phyloP scores from a whole-genome alignment of 2,329 filamentous ascomycete species.

The Trichoderma sp. region DNA sequence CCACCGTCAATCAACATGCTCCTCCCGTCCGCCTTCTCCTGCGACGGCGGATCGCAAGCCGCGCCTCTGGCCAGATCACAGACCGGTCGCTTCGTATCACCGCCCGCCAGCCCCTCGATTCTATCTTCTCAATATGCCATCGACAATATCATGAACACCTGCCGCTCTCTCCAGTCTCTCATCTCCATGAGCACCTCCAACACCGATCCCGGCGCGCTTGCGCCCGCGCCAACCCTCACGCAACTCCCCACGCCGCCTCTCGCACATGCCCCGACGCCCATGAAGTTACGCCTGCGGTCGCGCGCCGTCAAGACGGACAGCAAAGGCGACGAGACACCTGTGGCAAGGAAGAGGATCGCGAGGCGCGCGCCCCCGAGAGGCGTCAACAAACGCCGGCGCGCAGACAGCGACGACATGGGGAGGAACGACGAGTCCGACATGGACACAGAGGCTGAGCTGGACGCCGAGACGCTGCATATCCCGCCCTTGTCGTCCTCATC shows the following conservation, averaged over 20 bases:
- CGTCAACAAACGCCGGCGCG: conserved; percentile 52
- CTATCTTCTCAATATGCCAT: conserved; percentile 45
- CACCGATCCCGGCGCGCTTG: conserved; percentile 23
- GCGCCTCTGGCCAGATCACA: conserved; percentile 27
- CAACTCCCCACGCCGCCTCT: conserved; percentile 57
- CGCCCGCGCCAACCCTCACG: conserved; percentile 31
- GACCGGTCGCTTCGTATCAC: conserved; percentile 53
- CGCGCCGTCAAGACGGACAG: conserved; percentile 33
- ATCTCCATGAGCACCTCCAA: conserved; percentile 31
- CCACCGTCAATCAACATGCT: conserved; percentile 44
- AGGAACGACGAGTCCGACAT: conserved; percentile 35
- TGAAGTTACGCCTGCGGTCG: conserved; percentile 55
- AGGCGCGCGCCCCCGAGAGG: conserved; percentile 50
- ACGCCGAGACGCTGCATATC: conserved; percentile 11
- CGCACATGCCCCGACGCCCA: conserved; percentile 46
- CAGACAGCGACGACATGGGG: conserved; percentile 44
- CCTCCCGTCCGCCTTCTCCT: conserved; percentile 56
- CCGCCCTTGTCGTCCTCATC: background rate
- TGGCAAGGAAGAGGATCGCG: conserved; percentile 44
- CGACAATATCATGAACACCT: conserved; percentile 56
- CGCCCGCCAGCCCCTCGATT: conserved; percentile 54
- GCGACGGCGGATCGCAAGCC: conserved; percentile 50
- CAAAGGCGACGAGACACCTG: conserved; percentile 4
- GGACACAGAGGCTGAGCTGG: conserved; percentile 32
- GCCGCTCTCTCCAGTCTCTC: conserved; percentile 59